Evolutionary conservation across 2,329 filamentous ascomycete species (phyloP).

Genomic region (Amauroascus verrucosus): DNA sequence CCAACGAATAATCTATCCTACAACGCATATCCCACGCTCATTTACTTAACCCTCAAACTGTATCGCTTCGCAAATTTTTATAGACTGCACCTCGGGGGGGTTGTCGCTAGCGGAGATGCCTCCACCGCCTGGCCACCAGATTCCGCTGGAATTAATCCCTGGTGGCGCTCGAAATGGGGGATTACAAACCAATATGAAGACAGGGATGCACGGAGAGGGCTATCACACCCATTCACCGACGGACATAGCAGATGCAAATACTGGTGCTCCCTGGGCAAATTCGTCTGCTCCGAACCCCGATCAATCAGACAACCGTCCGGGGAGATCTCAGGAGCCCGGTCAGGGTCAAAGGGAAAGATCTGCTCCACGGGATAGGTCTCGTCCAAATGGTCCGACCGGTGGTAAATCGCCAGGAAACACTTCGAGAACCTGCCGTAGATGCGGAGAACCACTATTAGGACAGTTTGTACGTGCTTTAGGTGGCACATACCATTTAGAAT

Average conservation of each 20-base stretch:
- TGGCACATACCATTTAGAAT: slow-evolving; percentile 92
- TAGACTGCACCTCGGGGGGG: slow-evolving; percentile 1
- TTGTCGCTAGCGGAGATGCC: slow-evolving; percentile 27
- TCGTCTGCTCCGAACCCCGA: slow-evolving; percentile 21
- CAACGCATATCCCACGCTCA: neutral
- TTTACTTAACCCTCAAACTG: neutral
- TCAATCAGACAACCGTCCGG: slow-evolving; percentile 17
- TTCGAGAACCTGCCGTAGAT: slow-evolving; percentile 65
- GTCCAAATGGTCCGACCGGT: slow-evolving; percentile 27
- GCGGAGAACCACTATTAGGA: slow-evolving; percentile 73
- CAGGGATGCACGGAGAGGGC: slow-evolving; percentile 27
- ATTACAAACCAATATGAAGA: slow-evolving; percentile 28
- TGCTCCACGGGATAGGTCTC: slow-evolving; percentile 28
- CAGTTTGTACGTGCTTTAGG: slow-evolving; percentile 93
- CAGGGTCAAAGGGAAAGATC: slow-evolving; percentile 26
- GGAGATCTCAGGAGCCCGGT: slow-evolving; percentile 26
- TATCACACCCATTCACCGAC: slow-evolving; percentile 33
- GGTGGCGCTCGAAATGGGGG: slow-evolving; percentile 28
- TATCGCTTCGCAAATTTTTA: neutral
- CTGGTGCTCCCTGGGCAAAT: slow-evolving; percentile 14
- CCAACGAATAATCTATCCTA: neutral
- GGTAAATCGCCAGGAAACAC: slow-evolving; percentile 29
- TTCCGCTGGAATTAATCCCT: slow-evolving; percentile 36
- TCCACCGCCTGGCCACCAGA: slow-evolving; percentile 30
- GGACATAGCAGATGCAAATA: slow-evolving; percentile 23